phyloP scores from a whole-genome alignment of 495 filamentous ascomycete species.

The Penicillium crystallinum region DNA sequence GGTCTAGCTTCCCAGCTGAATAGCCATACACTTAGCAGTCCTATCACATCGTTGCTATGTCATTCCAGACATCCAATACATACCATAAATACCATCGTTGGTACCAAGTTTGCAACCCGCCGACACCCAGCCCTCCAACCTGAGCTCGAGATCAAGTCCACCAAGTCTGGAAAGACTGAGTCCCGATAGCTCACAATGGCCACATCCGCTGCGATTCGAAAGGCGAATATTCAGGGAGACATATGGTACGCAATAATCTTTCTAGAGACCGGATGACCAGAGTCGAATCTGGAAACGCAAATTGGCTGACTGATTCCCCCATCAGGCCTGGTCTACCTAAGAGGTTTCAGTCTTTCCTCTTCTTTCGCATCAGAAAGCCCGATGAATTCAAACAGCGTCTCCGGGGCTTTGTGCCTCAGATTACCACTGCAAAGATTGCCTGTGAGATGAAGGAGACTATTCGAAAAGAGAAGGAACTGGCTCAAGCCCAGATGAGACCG shows the following conservation, averaged over 20 bases:
- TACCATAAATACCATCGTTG: no score
- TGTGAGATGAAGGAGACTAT: slow-evolving; percentile 3
- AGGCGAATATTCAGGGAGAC: slow-evolving; percentile 14
- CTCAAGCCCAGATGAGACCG: neutral
- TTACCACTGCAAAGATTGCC: neutral
- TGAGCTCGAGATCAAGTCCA: no score
- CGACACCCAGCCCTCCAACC: no score
- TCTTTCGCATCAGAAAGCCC: slow-evolving; percentile 9
- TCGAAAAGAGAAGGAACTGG: neutral
- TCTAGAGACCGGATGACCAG: no score
- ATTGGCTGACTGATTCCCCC: neutral
- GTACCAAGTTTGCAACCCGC: no score
- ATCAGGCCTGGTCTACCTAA: slow-evolving; percentile 13
- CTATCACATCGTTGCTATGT: neutral
- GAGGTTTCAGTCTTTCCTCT: slow-evolving; percentile 12
- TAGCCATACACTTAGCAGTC: neutral
- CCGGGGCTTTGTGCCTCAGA: slow-evolving; percentile 1
- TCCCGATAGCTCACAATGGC: neutral
- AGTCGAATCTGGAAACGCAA: no score
- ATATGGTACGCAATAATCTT: slow-evolving; percentile 7
- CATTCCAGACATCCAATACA: no score
- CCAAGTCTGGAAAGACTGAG: no score
- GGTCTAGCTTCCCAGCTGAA: neutral
- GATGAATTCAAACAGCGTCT: slow-evolving; percentile 9
- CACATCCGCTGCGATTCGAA: neutral